Conservation (phyloP, 1,284 basidiomycete genomes). For the Cystobasidiaceae sp. region DNA sequence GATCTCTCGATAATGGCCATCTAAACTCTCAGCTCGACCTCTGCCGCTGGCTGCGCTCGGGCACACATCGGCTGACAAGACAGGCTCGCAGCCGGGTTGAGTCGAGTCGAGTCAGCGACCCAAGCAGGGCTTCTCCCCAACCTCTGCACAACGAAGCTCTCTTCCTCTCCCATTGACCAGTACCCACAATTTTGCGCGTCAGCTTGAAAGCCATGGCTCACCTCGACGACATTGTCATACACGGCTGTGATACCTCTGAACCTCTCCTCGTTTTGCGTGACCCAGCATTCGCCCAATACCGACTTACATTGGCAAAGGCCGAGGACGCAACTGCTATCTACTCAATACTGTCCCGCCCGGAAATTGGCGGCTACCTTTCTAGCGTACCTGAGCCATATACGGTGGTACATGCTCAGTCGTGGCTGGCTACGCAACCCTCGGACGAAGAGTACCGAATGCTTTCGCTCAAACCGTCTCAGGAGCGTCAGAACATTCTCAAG, state of each 20-base stretch:
- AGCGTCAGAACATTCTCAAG: not conserved
- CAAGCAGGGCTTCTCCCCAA: too few relatives aligned
- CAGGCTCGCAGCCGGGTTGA: too few relatives aligned
- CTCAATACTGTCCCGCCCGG: not conserved
- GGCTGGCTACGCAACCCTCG: not conserved
- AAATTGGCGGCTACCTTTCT: not conserved
- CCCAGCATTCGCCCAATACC: not conserved
- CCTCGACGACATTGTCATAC: too few relatives aligned
- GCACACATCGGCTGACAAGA: too few relatives aligned
- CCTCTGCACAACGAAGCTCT: too few relatives aligned
- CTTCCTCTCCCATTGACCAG: too few relatives aligned
- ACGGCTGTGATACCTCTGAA: not conserved
- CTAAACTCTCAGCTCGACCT: too few relatives aligned
- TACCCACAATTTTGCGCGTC: too few relatives aligned
- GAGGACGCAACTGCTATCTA: not conserved
- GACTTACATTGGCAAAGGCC: not conserved
- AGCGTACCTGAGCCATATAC: slow-evolving; percentile 12
- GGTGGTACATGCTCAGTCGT: not conserved
- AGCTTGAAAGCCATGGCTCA: too few relatives aligned
- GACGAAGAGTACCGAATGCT: not conserved
- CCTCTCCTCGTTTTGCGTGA: not conserved
- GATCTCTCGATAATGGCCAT: too few relatives aligned
- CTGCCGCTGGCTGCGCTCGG: too few relatives aligned
- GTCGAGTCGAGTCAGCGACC: too few relatives aligned
- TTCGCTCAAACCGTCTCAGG: not conserved